Evolutionary conservation across 805 yeast genomes (phyloP).

Genomic region (Teunomyces kruisii): DNA sequence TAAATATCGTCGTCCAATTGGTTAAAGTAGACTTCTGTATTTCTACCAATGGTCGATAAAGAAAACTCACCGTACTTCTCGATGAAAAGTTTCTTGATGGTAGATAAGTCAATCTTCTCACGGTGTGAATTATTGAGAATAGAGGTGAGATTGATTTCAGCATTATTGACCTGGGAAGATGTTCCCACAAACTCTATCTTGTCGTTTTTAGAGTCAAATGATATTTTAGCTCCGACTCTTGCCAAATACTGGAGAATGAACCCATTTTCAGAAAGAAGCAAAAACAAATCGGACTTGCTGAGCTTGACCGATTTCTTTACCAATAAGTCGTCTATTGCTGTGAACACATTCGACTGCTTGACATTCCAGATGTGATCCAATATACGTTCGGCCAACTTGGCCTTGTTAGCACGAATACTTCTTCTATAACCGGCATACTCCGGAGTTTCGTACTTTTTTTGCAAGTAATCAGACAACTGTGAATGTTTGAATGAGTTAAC

Average conservation of each 20-base stretch:
- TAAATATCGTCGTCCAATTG: constrained; percentile 23
- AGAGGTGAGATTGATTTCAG: constrained; percentile 38
- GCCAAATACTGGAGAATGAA: constrained; percentile 38
- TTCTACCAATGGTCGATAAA: constrained; percentile 24
- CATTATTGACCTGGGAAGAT: constrained; percentile 41
- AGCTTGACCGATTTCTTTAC: constrained; percentile 32
- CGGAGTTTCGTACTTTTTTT: constrained; percentile 6
- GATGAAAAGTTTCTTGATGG: constrained; percentile 24
- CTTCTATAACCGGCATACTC: constrained; percentile 5
- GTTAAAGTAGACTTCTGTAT: constrained; percentile 37
- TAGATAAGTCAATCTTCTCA: constrained; percentile 32
- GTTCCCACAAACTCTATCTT: constrained; percentile 42
- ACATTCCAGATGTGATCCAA: constrained; percentile 37
- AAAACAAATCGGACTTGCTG: constrained; percentile 38
- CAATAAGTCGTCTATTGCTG: constrained; percentile 31
- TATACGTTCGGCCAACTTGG: constrained; percentile 23
- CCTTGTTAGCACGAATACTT: constrained; percentile 11
- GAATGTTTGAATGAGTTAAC: constrained; percentile 11
- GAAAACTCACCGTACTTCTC: constrained; percentile 28
- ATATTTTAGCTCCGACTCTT: constrained; percentile 40
- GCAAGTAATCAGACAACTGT: constrained; percentile 12
- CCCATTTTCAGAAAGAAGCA: constrained; percentile 40
- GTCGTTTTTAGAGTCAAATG: constrained; percentile 28
- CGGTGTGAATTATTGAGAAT: constrained; percentile 26
- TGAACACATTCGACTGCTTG: constrained; percentile 15